These are phyloP conservation scores for Sugiyamaella grinbergsii DNA, from an alignment of 1,139 yeast genomes.

Conservation along the genomic window DNA sequence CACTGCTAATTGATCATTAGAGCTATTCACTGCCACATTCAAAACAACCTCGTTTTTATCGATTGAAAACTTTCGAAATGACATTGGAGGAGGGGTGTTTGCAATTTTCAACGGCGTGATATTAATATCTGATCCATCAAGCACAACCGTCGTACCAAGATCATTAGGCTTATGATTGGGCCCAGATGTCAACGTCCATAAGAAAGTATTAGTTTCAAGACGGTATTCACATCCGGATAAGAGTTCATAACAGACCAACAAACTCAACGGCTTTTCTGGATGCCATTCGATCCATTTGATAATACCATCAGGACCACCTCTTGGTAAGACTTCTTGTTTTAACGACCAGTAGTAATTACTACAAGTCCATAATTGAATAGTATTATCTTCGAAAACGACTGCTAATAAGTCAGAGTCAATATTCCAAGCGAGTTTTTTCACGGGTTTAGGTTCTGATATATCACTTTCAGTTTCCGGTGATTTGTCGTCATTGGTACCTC, in stretches of 20 bases:
- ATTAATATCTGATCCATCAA: constrained; percentile 74
- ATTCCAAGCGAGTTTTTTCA: constrained; percentile 75
- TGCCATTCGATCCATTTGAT: constrained; percentile 68
- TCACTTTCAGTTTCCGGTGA: not conserved
- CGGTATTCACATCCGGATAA: constrained; percentile 36
- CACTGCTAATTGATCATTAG: constrained; percentile 63
- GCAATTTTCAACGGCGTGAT: constrained; percentile 84
- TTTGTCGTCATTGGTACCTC: no score
- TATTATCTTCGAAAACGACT: constrained; percentile 56
- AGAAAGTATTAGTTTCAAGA: constrained; percentile 68
- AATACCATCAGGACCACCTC: constrained; percentile 28
- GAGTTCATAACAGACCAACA: constrained; percentile 50
- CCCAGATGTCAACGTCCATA: constrained; percentile 66
- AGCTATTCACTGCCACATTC: constrained; percentile 63
- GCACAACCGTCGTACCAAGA: constrained; percentile 74
- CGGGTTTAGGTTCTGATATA: constrained; percentile 23
- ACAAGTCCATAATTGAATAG: constrained; percentile 81
- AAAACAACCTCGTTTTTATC: constrained; percentile 49
- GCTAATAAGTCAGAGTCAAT: constrained; percentile 78
- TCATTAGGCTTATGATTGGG: constrained; percentile 69
- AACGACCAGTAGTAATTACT: constrained; percentile 96
- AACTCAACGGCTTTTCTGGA: constrained; percentile 80
- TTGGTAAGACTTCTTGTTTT: constrained; percentile 67
- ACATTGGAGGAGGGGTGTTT: constrained; percentile 93
- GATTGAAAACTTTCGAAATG: constrained; percentile 65